These are phyloP conservation scores for Plantago major DNA, from an alignment of 257 asterid species.

Conservation along the genomic window DNA sequence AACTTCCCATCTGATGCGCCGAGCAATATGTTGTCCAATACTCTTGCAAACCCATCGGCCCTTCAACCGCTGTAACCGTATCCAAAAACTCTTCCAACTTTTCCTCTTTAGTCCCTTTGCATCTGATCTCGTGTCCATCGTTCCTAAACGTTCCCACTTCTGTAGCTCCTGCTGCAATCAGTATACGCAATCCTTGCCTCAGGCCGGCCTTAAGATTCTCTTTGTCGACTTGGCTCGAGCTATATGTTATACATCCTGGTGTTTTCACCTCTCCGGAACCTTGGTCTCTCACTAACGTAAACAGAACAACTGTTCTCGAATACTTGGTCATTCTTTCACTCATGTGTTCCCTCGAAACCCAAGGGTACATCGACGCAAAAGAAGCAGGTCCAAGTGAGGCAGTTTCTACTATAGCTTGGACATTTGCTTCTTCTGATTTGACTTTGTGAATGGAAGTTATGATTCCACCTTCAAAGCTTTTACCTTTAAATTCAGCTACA, in stretches of 20 bases:
- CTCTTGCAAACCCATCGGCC: slow-evolving; percentile 49
- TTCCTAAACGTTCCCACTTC: slow-evolving; percentile 85
- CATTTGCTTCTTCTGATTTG: slow-evolving; percentile 34
- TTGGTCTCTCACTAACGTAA: slow-evolving; percentile 54
- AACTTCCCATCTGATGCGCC: slow-evolving; percentile 94
- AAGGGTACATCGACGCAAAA: slow-evolving; percentile 51
- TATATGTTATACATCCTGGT: slow-evolving; percentile 41
- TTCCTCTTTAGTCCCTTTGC: slow-evolving; percentile 39
- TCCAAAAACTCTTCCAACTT: slow-evolving; percentile 73
- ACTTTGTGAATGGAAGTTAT: slow-evolving; percentile 70
- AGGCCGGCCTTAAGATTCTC: slow-evolving; percentile 60
- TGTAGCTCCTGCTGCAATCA: slow-evolving; percentile 79
- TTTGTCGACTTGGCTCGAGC: slow-evolving; percentile 35
- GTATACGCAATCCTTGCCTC: slow-evolving; percentile 64
- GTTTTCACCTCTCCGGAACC: slow-evolving; percentile 66
- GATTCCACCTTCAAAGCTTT: slow-evolving; percentile 72
- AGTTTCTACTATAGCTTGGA: slow-evolving; percentile 56
- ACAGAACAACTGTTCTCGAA: slow-evolving; percentile 54
- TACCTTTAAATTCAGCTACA: slow-evolving; percentile 44
- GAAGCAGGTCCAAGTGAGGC: slow-evolving; percentile 63
- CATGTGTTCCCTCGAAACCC: slow-evolving; percentile 62
- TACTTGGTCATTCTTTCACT: slow-evolving; percentile 57
- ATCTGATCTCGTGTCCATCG: slow-evolving; percentile 65
- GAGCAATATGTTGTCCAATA: slow-evolving; percentile 64
- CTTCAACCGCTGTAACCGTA: slow-evolving; percentile 41